phyloP scores from a whole-genome alignment of 1,139 yeast species.

The Meyerozyma smithsonii region DNA sequence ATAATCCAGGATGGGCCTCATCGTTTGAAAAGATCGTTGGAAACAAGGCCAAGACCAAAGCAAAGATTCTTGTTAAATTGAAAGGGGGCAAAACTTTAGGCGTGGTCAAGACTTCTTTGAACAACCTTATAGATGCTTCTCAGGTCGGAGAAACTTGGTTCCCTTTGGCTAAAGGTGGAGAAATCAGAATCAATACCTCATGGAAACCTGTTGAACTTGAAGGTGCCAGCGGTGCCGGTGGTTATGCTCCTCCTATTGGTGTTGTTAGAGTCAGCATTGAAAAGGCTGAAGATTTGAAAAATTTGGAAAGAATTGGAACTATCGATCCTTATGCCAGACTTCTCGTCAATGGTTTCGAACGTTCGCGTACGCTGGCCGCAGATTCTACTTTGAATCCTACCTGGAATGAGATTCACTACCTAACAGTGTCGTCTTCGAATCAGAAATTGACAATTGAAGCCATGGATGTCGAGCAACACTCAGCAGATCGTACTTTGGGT shows the following conservation, averaged over 20 bases:
- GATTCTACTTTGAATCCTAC: conserved; percentile 72
- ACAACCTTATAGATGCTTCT: conserved; percentile 69
- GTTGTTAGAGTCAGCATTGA: conserved; percentile 72
- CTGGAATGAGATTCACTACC: conserved; percentile 80
- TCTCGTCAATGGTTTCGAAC: conserved; percentile 69
- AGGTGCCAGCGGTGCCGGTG: conserved; percentile 63
- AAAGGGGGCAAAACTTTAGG: conserved; percentile 54
- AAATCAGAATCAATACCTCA: conserved; percentile 58
- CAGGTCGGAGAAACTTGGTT: conserved; percentile 78
- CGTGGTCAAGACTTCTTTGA: conserved; percentile 58
- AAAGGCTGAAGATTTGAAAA: conserved; percentile 69
- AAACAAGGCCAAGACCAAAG: conserved; percentile 66
- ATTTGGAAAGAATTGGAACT: conserved; percentile 83
- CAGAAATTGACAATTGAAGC: conserved; percentile 82
- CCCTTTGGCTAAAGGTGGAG: conserved; percentile 66
- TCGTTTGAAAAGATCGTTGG: conserved; percentile 67
- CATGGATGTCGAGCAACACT: conserved; percentile 79
- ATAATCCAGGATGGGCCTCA: conserved; percentile 65
- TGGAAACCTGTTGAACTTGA: conserved; percentile 87
- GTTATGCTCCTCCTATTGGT: conserved; percentile 91
- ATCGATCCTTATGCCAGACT: conserved; percentile 89
- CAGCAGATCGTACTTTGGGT: conserved; percentile 84
- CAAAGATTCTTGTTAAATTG: conserved; percentile 61
- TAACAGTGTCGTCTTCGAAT: conserved; percentile 74
- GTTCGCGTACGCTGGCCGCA: conserved; percentile 71